phyloP scores from a whole-genome alignment of 2,329 filamentous ascomycete genomes.

The Epichloe bromicola region DNA sequence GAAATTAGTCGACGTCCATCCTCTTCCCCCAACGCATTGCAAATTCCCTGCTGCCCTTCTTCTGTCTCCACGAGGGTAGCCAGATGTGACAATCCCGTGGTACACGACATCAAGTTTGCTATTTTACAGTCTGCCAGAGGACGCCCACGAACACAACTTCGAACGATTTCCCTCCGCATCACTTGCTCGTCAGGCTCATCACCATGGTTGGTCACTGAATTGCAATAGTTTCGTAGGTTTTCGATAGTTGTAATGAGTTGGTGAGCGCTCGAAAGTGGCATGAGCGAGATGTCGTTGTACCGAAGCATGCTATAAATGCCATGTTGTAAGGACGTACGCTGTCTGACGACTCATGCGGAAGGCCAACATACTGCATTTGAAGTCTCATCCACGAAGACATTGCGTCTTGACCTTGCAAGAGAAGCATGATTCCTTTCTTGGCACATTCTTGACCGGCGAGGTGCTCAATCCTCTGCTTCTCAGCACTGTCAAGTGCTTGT shows the following conservation, averaged over 20 bases:
- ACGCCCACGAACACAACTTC: conserved; percentile 15
- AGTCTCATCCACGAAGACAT: conserved; percentile 27
- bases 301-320: conserved; percentile 18
- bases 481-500: conserved; percentile 20
- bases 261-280: conserved; percentile 26
- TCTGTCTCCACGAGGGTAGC: conserved; percentile 10
- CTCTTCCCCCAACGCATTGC: conserved; percentile 16
- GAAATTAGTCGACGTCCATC: conserved; percentile 17
- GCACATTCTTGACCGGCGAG: conserved; percentile 25
- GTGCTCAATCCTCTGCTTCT: conserved; percentile 24
- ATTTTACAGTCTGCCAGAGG: conserved; percentile 14
- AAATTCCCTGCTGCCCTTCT: conserved; percentile 11
- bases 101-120: conserved; percentile 18
- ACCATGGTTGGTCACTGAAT: background rate
- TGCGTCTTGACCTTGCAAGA: conserved; percentile 22
- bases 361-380: conserved; percentile 27
- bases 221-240: conserved; percentile 21
- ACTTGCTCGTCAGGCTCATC: background rate
- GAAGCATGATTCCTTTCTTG: conserved; percentile 30
- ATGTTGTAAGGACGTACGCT: background rate
- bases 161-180: background rate
- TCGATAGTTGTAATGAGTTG: conserved; percentile 25
- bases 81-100: conserved; percentile 14
- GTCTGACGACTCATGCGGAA: background rate
- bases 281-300: conserved; percentile 23